phyloP scores from a whole-genome alignment of 805 yeast genomes.

The Komagataella pastoris region DNA sequence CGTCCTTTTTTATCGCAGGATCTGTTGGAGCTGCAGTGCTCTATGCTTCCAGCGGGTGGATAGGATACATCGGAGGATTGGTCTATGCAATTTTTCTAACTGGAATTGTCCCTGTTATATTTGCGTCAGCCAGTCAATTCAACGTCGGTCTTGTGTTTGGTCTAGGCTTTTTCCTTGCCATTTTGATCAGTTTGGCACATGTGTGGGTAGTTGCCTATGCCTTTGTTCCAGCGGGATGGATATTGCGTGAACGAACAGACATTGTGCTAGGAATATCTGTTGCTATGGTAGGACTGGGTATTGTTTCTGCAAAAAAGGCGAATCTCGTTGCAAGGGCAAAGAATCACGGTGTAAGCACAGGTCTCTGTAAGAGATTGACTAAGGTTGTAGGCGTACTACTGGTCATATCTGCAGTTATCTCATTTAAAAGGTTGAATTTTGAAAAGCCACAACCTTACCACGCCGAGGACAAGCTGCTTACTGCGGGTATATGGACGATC shows the following conservation, averaged over 20 bases:
- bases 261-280: constrained; percentile 50
- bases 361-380: neutral
- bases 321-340: neutral
- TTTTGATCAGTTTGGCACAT: constrained; percentile 58
- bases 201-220: constrained; percentile 98
- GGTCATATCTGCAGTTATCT: constrained; percentile 31
- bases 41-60: constrained; percentile 48
- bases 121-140: constrained; percentile 42
- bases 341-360: neutral
- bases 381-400: neutral
- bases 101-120: constrained; percentile 45
- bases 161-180: constrained; percentile 32
- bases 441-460: constrained; percentile 55
- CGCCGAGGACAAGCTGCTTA: constrained; percentile 57
- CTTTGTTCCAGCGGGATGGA: constrained; percentile 89
- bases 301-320: constrained; percentile 21
- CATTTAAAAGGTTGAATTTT: constrained; percentile 43
- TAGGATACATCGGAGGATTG: constrained; percentile 64
- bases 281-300: constrained; percentile 37
- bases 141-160: constrained; percentile 42
- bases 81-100: constrained; percentile 46
- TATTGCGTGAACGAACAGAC: constrained; percentile 82
- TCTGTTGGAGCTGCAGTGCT: constrained; percentile 36
- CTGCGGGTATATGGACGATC: constrained; percentile 97
- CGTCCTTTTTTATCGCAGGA: constrained; percentile 16